Evolutionary conservation across 495 filamentous ascomycete genomes (phyloP), one percentile per base, ranked within the genome.

Genomic region (Apodospora peruviana): DNA sequence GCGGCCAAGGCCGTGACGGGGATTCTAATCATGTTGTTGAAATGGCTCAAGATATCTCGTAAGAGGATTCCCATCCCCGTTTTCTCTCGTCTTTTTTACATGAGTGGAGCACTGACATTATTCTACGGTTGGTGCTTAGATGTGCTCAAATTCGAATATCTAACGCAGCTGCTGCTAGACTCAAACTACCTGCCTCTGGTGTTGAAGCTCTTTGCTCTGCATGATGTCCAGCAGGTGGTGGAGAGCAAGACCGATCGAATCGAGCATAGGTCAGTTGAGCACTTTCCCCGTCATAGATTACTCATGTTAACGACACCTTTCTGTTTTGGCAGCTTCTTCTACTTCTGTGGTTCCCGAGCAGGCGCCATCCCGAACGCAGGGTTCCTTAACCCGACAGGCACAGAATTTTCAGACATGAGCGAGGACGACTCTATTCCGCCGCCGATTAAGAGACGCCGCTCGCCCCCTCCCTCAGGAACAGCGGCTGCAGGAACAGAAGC

Each of bases 31-130:
- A 78, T 95, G 22, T 62, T 98, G 20, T 64, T 97, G 45, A 97
- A 96, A 69, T 98, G 93, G 93, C 88, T 97, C 61, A 94, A 96
- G 65, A 74, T 91, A 53, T 95, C 89, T 51, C 91, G 91, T 95
- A 70, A 71, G 88, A 73, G 7, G 7, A 32, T 14, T 14, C 27
- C 14, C 27, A 14, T n/a, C n/a, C n/a, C n/a, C n/a, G n/a, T n/a
- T n/a, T n/a, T n/a, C n/a, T n/a, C n/a, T n/a, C n/a, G n/a, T n/a
- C n/a, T n/a, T n/a, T n/a, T n/a, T n/a, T n/a, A n/a, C n/a, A n/a
- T n/a, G n/a, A n/a, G n/a, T n/a, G n/a, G n/a, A n/a, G n/a, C n/a
- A n/a, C n/a, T n/a, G n/a, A n/a, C n/a, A n/a, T n/a, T n/a, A n/a
- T n/a, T n/a, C n/a, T n/a, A n/a, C n/a, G n/a, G n/a, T 12, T 40